Evolutionary conservation across 2,329 filamentous ascomycete genomes (phyloP).

Genomic region (Plenodomus lindquistii): DNA sequence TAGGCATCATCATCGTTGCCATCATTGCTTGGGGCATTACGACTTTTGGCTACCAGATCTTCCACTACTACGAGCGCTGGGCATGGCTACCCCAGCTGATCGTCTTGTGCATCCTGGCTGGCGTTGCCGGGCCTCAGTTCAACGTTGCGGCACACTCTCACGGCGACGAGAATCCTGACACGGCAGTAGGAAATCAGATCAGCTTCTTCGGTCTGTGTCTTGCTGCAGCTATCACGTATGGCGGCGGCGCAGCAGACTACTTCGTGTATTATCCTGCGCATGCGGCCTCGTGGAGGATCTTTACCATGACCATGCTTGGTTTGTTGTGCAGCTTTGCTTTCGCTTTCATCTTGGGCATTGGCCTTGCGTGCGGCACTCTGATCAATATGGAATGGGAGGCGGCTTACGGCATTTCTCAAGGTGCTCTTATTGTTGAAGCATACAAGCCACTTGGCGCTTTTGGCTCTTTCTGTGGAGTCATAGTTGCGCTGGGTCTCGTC

Average conservation of each 20-base stretch:
- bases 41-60: conserved; percentile 68
- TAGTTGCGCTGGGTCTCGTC: conserved; percentile 66
- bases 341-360: conserved; percentile 64
- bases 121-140: conserved; percentile 63
- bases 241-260: conserved; percentile 66
- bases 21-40: conserved; percentile 66
- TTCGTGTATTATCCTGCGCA: conserved; percentile 67
- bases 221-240: conserved; percentile 66
- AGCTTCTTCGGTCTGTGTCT: conserved; percentile 73
- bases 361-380: conserved; percentile 62
- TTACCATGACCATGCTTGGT: conserved; percentile 60
- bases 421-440: conserved; percentile 66
- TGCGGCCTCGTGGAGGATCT: conserved; percentile 58
- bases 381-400: conserved; percentile 57
- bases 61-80: conserved; percentile 71
- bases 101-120: conserved; percentile 64
- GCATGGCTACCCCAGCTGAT: conserved; percentile 67
- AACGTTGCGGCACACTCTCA: conserved; percentile 57
- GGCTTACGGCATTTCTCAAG: conserved; percentile 63
- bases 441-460: conserved; percentile 64
- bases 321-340: conserved; percentile 63
- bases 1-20: conserved; percentile 68
- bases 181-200: conserved; percentile 61
- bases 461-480: conserved; percentile 68
- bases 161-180: conserved; percentile 53